Conservation (phyloP, 495 filamentous ascomycete species). For the Hyaloscypha finlandica region DNA sequence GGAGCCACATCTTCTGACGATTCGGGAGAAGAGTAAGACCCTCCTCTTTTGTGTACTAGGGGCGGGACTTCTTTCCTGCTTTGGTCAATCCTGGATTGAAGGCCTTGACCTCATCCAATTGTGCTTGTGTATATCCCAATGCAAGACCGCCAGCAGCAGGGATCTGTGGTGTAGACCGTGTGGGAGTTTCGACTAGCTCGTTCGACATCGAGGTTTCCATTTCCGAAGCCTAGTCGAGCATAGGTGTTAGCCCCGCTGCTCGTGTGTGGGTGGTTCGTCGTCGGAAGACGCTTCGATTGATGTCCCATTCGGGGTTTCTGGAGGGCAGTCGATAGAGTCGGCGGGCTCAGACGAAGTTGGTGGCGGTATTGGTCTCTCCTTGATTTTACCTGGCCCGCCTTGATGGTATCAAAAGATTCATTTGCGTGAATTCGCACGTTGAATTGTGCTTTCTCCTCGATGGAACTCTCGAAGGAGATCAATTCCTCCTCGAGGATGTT, state of each 20-base stretch:
- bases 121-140: slow-evolving; percentile 26
- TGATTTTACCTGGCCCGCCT: neutral
- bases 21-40: slow-evolving; percentile 9
- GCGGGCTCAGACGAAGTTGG: slow-evolving; percentile 10
- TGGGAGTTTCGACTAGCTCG: slow-evolving; percentile 2
- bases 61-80: slow-evolving; percentile 25
- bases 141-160: slow-evolving; percentile 20
- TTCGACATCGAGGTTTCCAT: neutral
- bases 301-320: slow-evolving; percentile 18
- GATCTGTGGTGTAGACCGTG: slow-evolving; percentile 3
- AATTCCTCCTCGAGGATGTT: slow-evolving; percentile 27
- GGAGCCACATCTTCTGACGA: neutral
- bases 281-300: slow-evolving; percentile 22
- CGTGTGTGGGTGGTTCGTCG: slow-evolving; percentile 1
- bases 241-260: neutral
- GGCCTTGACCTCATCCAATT: slow-evolving; percentile 28
- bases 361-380: slow-evolving; percentile 9
- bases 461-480: slow-evolving; percentile 27
- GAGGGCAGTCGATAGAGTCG: neutral
- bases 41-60: slow-evolving; percentile 12
- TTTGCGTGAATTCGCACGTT: slow-evolving; percentile 2
- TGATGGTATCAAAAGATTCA: neutral
- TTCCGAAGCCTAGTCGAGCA: slow-evolving; percentile 20
- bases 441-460: slow-evolving; percentile 1
- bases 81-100: slow-evolving; percentile 30